Evolutionary conservation across 352 stramenopile species (phyloP).

Genomic region (Phytopythium vexans): DNA sequence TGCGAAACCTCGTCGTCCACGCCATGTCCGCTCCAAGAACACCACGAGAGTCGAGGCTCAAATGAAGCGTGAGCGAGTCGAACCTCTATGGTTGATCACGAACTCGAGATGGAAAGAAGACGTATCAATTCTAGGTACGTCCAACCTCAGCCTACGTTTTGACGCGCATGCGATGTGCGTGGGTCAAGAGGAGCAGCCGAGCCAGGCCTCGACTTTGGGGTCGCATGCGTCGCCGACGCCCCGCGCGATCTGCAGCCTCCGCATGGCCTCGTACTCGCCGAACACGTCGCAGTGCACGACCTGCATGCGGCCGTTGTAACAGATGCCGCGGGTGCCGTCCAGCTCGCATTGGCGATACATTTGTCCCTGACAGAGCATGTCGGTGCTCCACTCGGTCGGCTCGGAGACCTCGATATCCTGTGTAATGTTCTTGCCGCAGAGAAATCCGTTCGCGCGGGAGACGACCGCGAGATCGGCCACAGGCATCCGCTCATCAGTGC

Average conservation of each 20-base stretch:
- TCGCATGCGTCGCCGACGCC: conserved; percentile 21
- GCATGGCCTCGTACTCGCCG: conserved; percentile 29
- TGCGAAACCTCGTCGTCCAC: too few species aligned
- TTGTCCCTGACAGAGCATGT: conserved; percentile 20
- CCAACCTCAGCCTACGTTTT: too few species aligned
- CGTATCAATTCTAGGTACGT: too few species aligned
- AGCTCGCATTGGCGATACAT: conserved; percentile 27
- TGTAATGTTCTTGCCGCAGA: conserved; percentile 26
- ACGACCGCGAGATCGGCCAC: conserved; percentile 14
- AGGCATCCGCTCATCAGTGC: conserved; percentile 17
- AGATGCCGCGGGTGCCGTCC: conserved; percentile 21
- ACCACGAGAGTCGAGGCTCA: too few species aligned
- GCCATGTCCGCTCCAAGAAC: too few species aligned
- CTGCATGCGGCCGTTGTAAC: conserved; percentile 43
- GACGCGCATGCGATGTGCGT: too few species aligned
- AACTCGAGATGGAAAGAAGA: too few species aligned
- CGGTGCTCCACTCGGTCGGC: conserved; percentile 18
- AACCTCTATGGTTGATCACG: too few species aligned
- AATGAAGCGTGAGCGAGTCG: too few species aligned
- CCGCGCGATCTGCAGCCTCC: conserved; percentile 24
- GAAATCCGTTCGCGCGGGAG: conserved; percentile 11
- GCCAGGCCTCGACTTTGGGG: conserved; percentile 27
- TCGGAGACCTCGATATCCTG: conserved; percentile 20
- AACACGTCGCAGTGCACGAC: conserved; percentile 38
- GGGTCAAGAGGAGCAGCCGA: conserved; percentile 12